These are phyloP conservation scores for Diaporthe amygdali DNA, from an alignment of 2,329 filamentous ascomycete genomes.

Conservation along the genomic window DNA sequence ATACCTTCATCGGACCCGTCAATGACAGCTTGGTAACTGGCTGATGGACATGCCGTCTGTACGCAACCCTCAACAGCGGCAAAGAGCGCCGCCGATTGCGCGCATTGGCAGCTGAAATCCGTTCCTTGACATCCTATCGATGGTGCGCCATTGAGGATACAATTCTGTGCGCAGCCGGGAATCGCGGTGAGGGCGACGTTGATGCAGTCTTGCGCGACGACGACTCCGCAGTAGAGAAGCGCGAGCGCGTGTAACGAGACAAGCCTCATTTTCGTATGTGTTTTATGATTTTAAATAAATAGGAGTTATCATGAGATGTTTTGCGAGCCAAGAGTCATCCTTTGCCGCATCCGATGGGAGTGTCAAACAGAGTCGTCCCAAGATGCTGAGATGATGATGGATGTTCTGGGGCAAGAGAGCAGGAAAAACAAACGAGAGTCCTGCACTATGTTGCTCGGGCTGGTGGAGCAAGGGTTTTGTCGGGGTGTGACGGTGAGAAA, in stretches of 20 bases:
- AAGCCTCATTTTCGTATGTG: conserved; percentile 16
- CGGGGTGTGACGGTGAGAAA: background rate
- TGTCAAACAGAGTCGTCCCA: conserved; percentile 1
- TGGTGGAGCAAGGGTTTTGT: background rate
- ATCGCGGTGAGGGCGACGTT: conserved; percentile 33
- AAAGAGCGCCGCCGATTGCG: conserved; percentile 34
- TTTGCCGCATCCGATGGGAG: background rate
- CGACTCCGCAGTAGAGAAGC: background rate
- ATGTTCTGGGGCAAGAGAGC: background rate
- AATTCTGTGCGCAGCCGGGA: conserved; percentile 37
- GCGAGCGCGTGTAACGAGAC: background rate
- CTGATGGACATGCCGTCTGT: conserved; percentile 29
- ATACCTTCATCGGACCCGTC: conserved; percentile 35
- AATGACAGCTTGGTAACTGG: conserved; percentile 36
- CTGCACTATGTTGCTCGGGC: background rate
- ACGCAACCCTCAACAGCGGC: conserved; percentile 40
- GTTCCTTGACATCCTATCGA: conserved; percentile 35
- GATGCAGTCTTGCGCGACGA: conserved; percentile 29
- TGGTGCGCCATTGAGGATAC: conserved; percentile 36
- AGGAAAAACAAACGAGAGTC: background rate
- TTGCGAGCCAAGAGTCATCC: background rate
- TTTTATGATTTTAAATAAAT: background rate
- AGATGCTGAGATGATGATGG: background rate
- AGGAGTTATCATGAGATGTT: background rate
- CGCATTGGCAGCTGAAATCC: conserved; percentile 39